These are phyloP conservation scores for Paraphaeosphaeria sporulosa DNA, from an alignment of 2,329 filamentous ascomycete genomes.

Conservation along the genomic window DNA sequence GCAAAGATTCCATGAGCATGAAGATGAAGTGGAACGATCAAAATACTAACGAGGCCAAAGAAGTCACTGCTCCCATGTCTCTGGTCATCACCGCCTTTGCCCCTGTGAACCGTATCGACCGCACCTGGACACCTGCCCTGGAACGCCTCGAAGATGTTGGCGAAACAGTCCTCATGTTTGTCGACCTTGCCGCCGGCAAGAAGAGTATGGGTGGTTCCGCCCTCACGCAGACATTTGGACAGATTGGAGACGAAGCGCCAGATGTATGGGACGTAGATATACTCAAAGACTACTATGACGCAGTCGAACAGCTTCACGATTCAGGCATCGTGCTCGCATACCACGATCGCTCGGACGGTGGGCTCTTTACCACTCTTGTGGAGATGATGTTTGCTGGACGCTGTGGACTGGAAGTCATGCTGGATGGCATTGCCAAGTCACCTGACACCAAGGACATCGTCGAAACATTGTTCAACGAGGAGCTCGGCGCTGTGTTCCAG, in stretches of 20 bases:
- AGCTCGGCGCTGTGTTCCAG: constrained; percentile 95
- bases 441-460: constrained; percentile 71
- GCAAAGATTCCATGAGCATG: constrained; percentile 99
- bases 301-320: constrained; percentile 73
- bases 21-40: constrained; percentile 92
- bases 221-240: constrained; percentile 85
- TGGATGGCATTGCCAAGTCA: constrained; percentile 73
- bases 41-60: constrained; percentile 71
- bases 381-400: constrained; percentile 99
- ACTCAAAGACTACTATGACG: constrained; percentile 91
- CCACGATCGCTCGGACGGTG: constrained; percentile 93
- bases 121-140: constrained; percentile 93
- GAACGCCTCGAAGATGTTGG: constrained; percentile 85
- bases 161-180: constrained; percentile 86
- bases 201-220: constrained; percentile 90
- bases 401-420: constrained; percentile 83
- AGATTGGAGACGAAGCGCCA: constrained; percentile 83
- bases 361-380: constrained; percentile 85
- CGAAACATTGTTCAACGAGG: constrained; percentile 90
- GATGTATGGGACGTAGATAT: constrained; percentile 84
- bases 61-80: constrained; percentile 91
- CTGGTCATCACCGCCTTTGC: constrained; percentile 91
- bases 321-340: constrained; percentile 84
- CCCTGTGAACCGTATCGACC: constrained; percentile 79
- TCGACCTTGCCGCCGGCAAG: constrained; percentile 84